Conservation (phyloP, 805 yeast genomes). For the Barnettozyma sucrosica region DNA sequence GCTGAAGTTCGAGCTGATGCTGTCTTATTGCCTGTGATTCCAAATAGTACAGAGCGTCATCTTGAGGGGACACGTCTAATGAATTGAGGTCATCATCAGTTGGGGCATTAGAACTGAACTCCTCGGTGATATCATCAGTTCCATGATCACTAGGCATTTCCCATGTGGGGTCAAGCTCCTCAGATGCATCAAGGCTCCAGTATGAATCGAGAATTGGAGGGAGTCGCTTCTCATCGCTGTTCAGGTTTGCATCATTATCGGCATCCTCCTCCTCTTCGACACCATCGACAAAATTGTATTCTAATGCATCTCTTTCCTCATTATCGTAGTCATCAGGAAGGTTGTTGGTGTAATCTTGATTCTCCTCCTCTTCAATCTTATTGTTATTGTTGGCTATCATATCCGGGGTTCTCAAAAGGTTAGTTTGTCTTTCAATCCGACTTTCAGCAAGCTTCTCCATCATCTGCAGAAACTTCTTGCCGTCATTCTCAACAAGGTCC, state of each 20-base stretch:
- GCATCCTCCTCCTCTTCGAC: conserved; percentile 16
- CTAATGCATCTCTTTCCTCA: conserved; percentile 8
- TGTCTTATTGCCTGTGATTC: conserved; percentile 4
- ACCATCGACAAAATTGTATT: conserved; percentile 20
- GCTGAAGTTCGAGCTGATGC: conserved; percentile 2
- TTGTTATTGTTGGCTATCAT: conserved; percentile 17
- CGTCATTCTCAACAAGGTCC: conserved; percentile 70
- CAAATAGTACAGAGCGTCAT: neutral
- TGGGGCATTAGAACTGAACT: conserved; percentile 3
- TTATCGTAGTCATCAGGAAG: conserved; percentile 19
- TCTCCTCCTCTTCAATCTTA: conserved; percentile 26
- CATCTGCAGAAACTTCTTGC: conserved; percentile 70
- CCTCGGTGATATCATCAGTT: conserved; percentile 6
- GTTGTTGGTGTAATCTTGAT: conserved; percentile 24
- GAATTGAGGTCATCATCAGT: conserved; percentile 7
- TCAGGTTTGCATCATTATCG: conserved; percentile 1
- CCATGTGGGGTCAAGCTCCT: conserved; percentile 5
- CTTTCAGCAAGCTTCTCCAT: conserved; percentile 69
- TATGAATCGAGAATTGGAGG: conserved; percentile 5
- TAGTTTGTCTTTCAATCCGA: conserved; percentile 29
- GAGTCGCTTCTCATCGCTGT: neutral
- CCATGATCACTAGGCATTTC: conserved; percentile 2
- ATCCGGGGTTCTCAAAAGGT: conserved; percentile 13
- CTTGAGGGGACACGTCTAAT: neutral
- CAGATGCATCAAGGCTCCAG: conserved; percentile 16